Evolutionary conservation across 495 filamentous ascomycete genomes (phyloP).

Genomic region (Chaetomium tenue): DNA sequence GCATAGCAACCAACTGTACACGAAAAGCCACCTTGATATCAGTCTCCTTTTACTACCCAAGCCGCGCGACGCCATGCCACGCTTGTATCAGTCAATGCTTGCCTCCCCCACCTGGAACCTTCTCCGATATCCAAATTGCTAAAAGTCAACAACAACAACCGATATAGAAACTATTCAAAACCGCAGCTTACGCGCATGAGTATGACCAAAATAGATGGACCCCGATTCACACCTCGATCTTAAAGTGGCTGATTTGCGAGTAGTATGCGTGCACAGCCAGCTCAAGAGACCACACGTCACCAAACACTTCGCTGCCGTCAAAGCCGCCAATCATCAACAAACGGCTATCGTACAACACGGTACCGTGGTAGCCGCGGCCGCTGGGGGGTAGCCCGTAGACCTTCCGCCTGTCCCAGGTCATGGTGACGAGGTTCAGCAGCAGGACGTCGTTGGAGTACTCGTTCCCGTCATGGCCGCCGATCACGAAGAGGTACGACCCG

Average conservation of each 20-base stretch:
- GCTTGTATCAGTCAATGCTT: background rate
- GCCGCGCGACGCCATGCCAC: constrained; percentile 11
- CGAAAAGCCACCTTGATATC: background rate
- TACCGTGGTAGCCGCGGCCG: constrained; percentile 62
- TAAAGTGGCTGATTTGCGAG: constrained; percentile 66
- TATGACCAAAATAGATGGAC: background rate
- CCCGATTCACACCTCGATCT: constrained; percentile 55
- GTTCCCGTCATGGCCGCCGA: constrained; percentile 65
- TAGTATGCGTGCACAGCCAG: constrained; percentile 66
- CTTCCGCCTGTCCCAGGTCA: constrained; percentile 62
- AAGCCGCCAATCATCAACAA: constrained; percentile 62
- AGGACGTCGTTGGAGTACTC: constrained; percentile 66
- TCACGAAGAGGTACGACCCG: constrained; percentile 63
- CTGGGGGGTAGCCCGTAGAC: constrained; percentile 62
- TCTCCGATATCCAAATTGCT: background rate
- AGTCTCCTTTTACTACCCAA: constrained; percentile 1
- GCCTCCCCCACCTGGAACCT: background rate
- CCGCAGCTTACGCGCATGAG: background rate
- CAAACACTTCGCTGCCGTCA: constrained; percentile 62
- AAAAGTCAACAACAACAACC: background rate
- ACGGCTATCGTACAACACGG: constrained; percentile 60
- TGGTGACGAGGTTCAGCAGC: constrained; percentile 64
- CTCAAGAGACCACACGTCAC: constrained; percentile 62
- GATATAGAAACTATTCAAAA: background rate
- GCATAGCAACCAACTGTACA: background rate